Evolutionary conservation across 2,329 filamentous ascomycete genomes (phyloP).

Genomic region (Penicillium sp.): DNA sequence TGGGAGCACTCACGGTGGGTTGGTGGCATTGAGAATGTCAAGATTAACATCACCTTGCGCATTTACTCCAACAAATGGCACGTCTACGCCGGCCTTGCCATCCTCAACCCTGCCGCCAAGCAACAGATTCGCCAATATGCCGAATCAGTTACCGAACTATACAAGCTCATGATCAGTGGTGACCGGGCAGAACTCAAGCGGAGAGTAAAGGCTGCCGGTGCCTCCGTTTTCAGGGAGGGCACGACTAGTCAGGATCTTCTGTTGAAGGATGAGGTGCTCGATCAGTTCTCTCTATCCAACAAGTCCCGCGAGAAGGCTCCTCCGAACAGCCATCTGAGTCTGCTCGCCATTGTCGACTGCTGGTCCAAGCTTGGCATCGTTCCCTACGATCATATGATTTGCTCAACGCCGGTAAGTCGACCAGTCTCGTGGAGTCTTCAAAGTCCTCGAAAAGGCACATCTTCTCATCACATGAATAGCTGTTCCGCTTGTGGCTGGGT

Average conservation of each 20-base stretch:
- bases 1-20: slow-evolving; percentile 97
- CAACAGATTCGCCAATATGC: slow-evolving; percentile 95
- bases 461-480: slow-evolving; percentile 38
- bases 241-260: slow-evolving; percentile 63
- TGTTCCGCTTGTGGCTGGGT: slow-evolving; percentile 93
- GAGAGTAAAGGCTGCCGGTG: slow-evolving; percentile 77
- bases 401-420: slow-evolving; percentile 76
- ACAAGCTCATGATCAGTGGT: slow-evolving; percentile 93
- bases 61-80: slow-evolving; percentile 99
- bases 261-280: slow-evolving; percentile 75
- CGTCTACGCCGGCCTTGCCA: slow-evolving; percentile 95
- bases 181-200: slow-evolving; percentile 69
- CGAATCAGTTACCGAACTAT: slow-evolving; percentile 84
- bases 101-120: slow-evolving; percentile 89
- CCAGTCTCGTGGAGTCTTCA: not conserved
- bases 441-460: not conserved
- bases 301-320: slow-evolving; percentile 65
- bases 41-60: slow-evolving; percentile 95
- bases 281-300: slow-evolving; percentile 80
- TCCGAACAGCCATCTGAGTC: slow-evolving; percentile 83
- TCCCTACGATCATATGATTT: slow-evolving; percentile 99
- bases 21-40: slow-evolving; percentile 97
- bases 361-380: slow-evolving; percentile 93
- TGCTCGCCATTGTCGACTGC: slow-evolving; percentile 97
- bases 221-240: slow-evolving; percentile 60